Evolutionary conservation across 2,329 filamentous ascomycete genomes (phyloP).

Genomic region (Monascus ruber): DNA sequence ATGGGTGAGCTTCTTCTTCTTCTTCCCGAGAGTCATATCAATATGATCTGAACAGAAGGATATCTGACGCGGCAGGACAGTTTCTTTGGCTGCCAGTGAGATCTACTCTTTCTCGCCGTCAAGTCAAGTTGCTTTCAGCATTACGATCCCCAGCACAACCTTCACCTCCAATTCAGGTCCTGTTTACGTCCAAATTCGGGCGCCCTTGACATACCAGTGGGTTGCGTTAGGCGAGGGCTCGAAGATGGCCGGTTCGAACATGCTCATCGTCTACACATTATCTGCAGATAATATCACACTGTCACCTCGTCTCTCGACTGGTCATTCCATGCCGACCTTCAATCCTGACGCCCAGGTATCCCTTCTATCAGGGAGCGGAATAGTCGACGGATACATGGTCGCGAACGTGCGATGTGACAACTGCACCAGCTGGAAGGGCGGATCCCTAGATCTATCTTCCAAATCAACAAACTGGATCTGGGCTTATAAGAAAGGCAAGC

Average conservation of each 20-base stretch:
- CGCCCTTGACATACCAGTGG: slow-evolving; percentile 35
- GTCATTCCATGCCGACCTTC: slow-evolving; percentile 41
- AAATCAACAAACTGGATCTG: slow-evolving; percentile 18
- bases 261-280: slow-evolving; percentile 53
- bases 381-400: slow-evolving; percentile 42
- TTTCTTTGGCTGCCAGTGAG: too few relatives aligned
- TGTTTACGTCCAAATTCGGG: slow-evolving; percentile 51
- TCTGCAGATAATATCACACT: slow-evolving; percentile 43
- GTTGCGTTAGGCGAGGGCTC: slow-evolving; percentile 47
- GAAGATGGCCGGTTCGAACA: slow-evolving; percentile 46
- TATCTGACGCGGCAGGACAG: too few relatives aligned
- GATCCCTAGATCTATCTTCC: slow-evolving; percentile 7
- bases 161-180: slow-evolving; percentile 41
- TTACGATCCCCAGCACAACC: slow-evolving; percentile 44
- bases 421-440: slow-evolving; percentile 13
- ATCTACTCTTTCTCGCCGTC: too few relatives aligned
- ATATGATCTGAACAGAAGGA: too few relatives aligned
- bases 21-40: too few relatives aligned
- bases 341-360: slow-evolving; percentile 35
- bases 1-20: too few relatives aligned
- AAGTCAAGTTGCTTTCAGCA: slow-evolving; percentile 34
- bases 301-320: slow-evolving; percentile 42
- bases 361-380: slow-evolving; percentile 49
- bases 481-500: slow-evolving; percentile 12
- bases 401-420: slow-evolving; percentile 43